phyloP scores from a whole-genome alignment of 345 rosid species.

The Gossypium ekmanianum region DNA sequence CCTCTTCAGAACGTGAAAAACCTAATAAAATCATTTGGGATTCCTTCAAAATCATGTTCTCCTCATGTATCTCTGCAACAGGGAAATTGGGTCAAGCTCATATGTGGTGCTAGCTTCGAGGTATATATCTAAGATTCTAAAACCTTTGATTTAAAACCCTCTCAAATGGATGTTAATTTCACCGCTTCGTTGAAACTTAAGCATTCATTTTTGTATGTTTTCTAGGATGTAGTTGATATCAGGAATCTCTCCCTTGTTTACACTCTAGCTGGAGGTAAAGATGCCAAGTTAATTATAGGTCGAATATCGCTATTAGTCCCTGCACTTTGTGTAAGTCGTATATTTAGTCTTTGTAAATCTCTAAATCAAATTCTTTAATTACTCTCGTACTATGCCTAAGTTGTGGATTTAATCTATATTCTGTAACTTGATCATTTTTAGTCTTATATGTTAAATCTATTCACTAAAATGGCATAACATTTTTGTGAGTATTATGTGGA shows the following conservation, averaged over 20 bases:
- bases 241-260: conserved; percentile 62
- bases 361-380: no score
- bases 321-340: no score
- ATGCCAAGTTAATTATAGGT: neutral
- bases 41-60: conserved; percentile 35
- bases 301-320: no score
- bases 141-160: neutral
- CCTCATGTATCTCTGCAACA: conserved; percentile 45
- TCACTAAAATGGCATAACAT: no score
- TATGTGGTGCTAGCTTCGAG: conserved; percentile 70
- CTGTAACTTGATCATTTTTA: no score
- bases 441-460: no score
- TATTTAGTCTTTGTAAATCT: no score
- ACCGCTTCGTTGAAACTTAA: neutral
- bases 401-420: no score
- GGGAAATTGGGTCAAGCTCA: conserved; percentile 70
- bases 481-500: no score
- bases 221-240: conserved; percentile 54
- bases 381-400: no score
- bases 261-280: conserved; percentile 58
- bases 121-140: conserved; percentile 18
- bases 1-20: conserved; percentile 29
- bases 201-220: neutral
- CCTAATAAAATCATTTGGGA: conserved; percentile 28
- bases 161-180: neutral